Evolutionary conservation across 2,329 filamentous ascomycete genomes (phyloP), one percentile per base, ranked within the genome.

Genomic region (Curvularia spicifera): DNA sequence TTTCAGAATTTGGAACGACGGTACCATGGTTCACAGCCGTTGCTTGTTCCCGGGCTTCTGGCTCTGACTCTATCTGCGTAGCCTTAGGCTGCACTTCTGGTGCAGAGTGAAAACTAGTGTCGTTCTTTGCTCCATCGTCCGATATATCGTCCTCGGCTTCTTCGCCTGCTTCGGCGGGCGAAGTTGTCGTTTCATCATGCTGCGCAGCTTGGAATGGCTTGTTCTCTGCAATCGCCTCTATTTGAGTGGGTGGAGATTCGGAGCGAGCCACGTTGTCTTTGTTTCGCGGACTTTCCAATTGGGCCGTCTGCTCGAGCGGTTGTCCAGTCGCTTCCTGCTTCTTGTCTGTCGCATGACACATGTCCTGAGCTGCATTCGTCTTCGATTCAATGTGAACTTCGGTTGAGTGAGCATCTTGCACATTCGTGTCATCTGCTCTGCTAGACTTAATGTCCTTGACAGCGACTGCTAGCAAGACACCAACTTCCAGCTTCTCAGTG

Each of bases 51-150:
- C 12, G 10, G 9, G 35, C 8, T 20, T 44, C 37, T 22, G 29
- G 5, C 22, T 60, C 53, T 20, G 39, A 29, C 12, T 63, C 59
- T 9, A 53, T 43, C 20, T 53, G 48, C 12, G 24, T 26, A 50
- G 45, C 8, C 4, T 70, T 60, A 15, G 61, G 59, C 31, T 64
- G 67, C 9, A 59, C 59, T 51, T 72, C 62, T 53, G 61, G 59
- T 9, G 67, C 67, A 3, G 67, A 68, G 24, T 69, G 59, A 29
- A 67, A 71, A 50, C 66, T 73, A 13, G 50, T 48, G 20, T 73
- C 66, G 8, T 69, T 61, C 51, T 67, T 68, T 15, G 61, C 57
- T n/a, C 71, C 66, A 24, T 71, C 66, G 18, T 72, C 68, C 1
- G 67, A 68, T 12, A 20, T 18, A 6, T 47, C n/a, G 3, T 68